Percentiles rank a stretch among this genome's conserved stretches.
phyloP scores from a whole-genome alignment of 1,284 basidiomycete species.

The Chiua sp. region DNA sequence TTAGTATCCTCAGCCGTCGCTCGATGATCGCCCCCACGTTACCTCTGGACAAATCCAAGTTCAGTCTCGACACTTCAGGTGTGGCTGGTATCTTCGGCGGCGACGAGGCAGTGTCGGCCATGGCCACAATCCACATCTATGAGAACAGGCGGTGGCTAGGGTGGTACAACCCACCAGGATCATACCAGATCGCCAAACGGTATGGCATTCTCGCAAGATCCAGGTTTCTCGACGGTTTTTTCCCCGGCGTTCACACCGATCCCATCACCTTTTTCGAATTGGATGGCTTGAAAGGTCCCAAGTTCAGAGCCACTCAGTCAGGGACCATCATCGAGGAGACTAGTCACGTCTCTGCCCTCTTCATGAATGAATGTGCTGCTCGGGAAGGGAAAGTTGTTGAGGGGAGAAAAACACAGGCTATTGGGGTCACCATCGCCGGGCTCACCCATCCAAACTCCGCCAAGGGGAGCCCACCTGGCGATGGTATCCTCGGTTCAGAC shows the following conservation, averaged over 20 bases:
- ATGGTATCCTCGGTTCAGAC: conserved; percentile 31
- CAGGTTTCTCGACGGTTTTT: conserved; percentile 36
- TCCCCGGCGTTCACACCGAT: conserved; percentile 35
- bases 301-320: conserved; percentile 17
- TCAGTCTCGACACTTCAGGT: conserved; percentile 34
- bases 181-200: conserved; percentile 38
- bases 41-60: conserved; percentile 24
- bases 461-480: conserved; percentile 30
- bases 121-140: conserved; percentile 40
- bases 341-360: conserved; percentile 25
- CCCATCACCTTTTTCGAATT: conserved; percentile 34
- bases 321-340: conserved; percentile 26
- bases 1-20: conserved; percentile 17
- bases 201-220: conserved; percentile 34
- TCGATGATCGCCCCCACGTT: conserved; percentile 15
- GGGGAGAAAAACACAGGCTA: conserved; percentile 28
- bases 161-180: conserved; percentile 44
- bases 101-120: conserved; percentile 41
- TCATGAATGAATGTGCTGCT: conserved; percentile 22
- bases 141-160: conserved; percentile 35
- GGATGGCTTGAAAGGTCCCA: conserved; percentile 34
- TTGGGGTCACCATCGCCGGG: conserved; percentile 33
- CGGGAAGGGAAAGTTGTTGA: conserved; percentile 17
- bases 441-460: conserved; percentile 30
- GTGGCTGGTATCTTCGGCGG: conserved; percentile 39